These are phyloP conservation scores for Nissolia schottii DNA, from an alignment of 306 rosid genomes.

Conservation along the genomic window DNA sequence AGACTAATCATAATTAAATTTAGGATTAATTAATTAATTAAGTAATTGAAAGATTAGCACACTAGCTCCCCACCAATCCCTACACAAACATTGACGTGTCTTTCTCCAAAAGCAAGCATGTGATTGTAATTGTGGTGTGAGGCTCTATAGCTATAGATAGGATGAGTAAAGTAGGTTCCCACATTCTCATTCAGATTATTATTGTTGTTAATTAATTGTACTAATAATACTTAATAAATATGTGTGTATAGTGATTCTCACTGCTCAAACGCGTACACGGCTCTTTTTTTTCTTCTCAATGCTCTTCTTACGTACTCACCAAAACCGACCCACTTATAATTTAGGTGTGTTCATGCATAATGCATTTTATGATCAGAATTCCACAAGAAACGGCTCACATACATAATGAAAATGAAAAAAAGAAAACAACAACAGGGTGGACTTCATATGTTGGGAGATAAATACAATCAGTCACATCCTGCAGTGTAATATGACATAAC, in stretches of 20 bases:
- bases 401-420: too few relatives aligned
- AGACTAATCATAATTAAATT: conserved; percentile 1
- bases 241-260: background rate
- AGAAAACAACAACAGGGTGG: conserved; percentile 12
- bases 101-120: background rate
- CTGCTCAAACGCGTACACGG: conserved; percentile 27
- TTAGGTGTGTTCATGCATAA: conserved; percentile 18
- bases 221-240: background rate
- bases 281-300: conserved; percentile 29
- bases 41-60: background rate
- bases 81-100: conserved; percentile 13
- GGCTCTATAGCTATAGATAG: too few relatives aligned
- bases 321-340: conserved; percentile 38
- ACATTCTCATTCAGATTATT: background rate
- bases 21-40: background rate
- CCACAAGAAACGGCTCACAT: conserved; percentile 33
- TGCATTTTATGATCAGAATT: conserved; percentile 41
- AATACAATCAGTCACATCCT: conserved; percentile 12
- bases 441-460: conserved; percentile 24
- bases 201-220: background rate
- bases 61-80: background rate
- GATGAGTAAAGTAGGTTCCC: background rate
- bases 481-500: conserved; percentile 23
- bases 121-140: background rate
- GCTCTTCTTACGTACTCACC: conserved; percentile 38